These are phyloP conservation scores for Cadophora sp. DNA, from an alignment of 2,329 filamentous ascomycete genomes.

Conservation along the genomic window DNA sequence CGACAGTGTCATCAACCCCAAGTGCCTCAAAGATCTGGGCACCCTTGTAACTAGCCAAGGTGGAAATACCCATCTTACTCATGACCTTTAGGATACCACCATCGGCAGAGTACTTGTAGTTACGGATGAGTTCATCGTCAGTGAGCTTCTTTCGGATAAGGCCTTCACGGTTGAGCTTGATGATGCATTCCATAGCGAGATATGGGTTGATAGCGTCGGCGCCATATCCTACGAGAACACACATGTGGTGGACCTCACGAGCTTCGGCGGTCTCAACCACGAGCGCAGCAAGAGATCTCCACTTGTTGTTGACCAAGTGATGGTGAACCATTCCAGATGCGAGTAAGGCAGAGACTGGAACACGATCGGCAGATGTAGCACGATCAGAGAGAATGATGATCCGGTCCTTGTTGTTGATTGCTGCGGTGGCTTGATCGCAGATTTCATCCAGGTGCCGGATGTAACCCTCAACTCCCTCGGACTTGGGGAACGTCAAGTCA, in stretches of 20 bases:
- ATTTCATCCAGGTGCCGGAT: constrained; percentile 87
- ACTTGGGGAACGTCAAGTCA: constrained; percentile 92
- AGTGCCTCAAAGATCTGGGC: constrained; percentile 98
- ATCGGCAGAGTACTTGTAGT: constrained; percentile 97
- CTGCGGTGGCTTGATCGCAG: constrained; percentile 82
- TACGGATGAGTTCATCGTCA: constrained; percentile 83
- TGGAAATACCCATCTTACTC: constrained; percentile 99
- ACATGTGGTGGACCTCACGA: constrained; percentile 98
- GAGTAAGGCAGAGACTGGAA: constrained; percentile 84
- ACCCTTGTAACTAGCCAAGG: constrained; percentile 94
- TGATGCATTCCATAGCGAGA: constrained; percentile 92
- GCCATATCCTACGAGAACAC: constrained; percentile 94
- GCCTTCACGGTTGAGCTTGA: constrained; percentile 94
- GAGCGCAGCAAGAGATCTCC: constrained; percentile 86
- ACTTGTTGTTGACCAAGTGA: constrained; percentile 93
- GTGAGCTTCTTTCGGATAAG: constrained; percentile 89
- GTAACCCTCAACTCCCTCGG: constrained; percentile 82
- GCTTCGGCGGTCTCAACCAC: constrained; percentile 93
- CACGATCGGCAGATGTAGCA: constrained; percentile 80
- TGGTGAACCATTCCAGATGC: constrained; percentile 95
- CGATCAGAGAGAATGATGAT: constrained; percentile 91
- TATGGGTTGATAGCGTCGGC: constrained; percentile 95
- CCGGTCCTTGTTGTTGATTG: constrained; percentile 82
- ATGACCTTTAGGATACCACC: constrained; percentile 98
- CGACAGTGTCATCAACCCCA: constrained; percentile 88